Conservation (phyloP, 2,329 filamentous ascomycete genomes). For the Nothophaeocryptopus gaeumannii region DNA sequence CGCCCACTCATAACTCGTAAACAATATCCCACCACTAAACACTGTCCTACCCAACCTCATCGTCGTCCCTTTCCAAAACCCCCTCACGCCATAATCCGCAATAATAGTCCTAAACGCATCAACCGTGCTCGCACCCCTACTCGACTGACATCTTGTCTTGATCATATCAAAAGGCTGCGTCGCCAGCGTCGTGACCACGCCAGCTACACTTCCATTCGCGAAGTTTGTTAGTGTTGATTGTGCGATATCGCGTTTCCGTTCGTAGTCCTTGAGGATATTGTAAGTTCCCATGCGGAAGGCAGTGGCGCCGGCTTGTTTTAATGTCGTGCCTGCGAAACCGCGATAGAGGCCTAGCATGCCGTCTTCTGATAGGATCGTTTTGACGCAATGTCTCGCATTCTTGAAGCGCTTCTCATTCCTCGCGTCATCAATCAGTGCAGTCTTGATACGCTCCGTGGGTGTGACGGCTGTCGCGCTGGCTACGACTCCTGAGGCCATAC, state of each 20-base stretch:
- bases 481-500: slow-evolving; percentile 62
- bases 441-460: slow-evolving; percentile 67
- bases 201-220: slow-evolving; percentile 60
- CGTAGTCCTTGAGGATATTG: slow-evolving; percentile 61
- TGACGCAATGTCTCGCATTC: slow-evolving; percentile 51
- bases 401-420: slow-evolving; percentile 49
- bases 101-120: slow-evolving; percentile 57
- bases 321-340: slow-evolving; percentile 58
- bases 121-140: slow-evolving; percentile 54
- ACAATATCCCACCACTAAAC: slow-evolving; percentile 65
- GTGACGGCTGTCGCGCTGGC: slow-evolving; percentile 65
- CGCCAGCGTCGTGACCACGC: slow-evolving; percentile 57
- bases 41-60: slow-evolving; percentile 65
- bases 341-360: slow-evolving; percentile 57
- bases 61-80: slow-evolving; percentile 65
- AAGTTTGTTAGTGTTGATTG: slow-evolving; percentile 58
- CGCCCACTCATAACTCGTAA: slow-evolving; percentile 61
- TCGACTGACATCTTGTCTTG: slow-evolving; percentile 62
- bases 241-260: slow-evolving; percentile 46
- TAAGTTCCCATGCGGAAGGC: slow-evolving; percentile 62
- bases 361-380: slow-evolving; percentile 50
- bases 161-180: slow-evolving; percentile 63
- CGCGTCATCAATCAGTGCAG: slow-evolving; percentile 63
- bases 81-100: slow-evolving; percentile 56
- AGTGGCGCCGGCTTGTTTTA: slow-evolving; percentile 62